Base-by-base conservation (phyloP, 805 yeast genomes). In the Wickerhamiella kurtzmanii region DNA sequence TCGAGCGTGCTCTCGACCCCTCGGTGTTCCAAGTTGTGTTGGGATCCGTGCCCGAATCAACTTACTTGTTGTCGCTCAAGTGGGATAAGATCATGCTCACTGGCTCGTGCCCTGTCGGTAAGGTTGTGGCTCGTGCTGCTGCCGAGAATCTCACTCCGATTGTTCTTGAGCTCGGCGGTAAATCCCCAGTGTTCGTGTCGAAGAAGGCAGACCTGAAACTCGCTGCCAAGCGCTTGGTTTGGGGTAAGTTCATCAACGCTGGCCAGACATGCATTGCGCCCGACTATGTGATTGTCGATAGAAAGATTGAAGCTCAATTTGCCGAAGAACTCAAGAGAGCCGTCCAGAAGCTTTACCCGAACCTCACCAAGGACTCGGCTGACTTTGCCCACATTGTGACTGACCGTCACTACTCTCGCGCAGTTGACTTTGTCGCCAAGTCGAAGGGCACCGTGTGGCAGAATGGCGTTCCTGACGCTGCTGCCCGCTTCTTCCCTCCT, bases 221-320 rank as follows among this genome's bases (percentile, higher is more conserved):
- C 15, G 70, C 74, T 3, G 70, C 86, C 21, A 72, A 72, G 53
- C 74, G 96, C 63, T 65, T 85, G 15, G 71, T 73, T 1, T 84
- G 92, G 83, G 89, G 88, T 16, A 76, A 80, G 55, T 80, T 80
- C 59, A 65, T 75, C 28, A 89, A 86, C 60, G 75, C 82, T 16
- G 97, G 97, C 16, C 97, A 88, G 66, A 79, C 92, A 2, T 88
- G 96, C 67, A 82, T 85, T 37, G 83, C 95, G 8, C 82, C 88
- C 6, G 97, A 89, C 65, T 88, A 86, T 58, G 65, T 82, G 3
- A 57, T 85, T 41, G 81, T 78, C n/a, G 85, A 81, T 49, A 75
- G 71, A 47, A 61, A 69, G 2, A 63, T 78, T 19, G 76, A 79
- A 56, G 74, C 67, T 22, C 65, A 73, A 52, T 74, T 83, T 44